Evolutionary conservation across 202 grass and related monocot species (phyloP), one percentile per base, ranked within the genome.

Genomic region (Cymbopogon flexuosus): DNA sequence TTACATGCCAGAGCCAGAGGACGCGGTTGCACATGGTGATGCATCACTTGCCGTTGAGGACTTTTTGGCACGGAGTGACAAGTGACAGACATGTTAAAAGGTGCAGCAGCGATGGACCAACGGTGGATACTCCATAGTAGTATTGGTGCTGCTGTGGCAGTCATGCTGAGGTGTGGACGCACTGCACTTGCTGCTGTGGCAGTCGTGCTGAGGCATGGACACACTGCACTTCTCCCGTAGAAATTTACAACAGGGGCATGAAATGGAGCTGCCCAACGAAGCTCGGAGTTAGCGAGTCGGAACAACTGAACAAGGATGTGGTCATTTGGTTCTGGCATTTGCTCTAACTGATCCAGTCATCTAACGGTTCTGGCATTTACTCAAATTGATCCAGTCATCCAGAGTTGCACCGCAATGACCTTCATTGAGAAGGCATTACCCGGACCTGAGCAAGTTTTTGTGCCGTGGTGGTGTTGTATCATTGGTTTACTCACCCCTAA

Each of bases 1-100:
- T 67, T 94, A 84, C 88, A 94, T 97, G 91, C 94, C 94, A 8
- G 94, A 97, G 73, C 90, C 88, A 81, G 94, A 97, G 83, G 91
- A 94, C 82, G 94, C 94, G 21, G 94, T 94, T 76, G 79, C 94
- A 36, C 94, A 97, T 89, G 94, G 94, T 57, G 94, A 97, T 62
- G 81, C 94, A 47, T 92, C 77, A 46, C 94, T 97, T 82, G 92
- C 89, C 0, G 90, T 97, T 49, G 89, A 92, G 27, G 88, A 97
- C 69, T 97, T 97, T 78, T 83, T 97, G 60, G 86, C 91, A 21
- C 84, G 92, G 56, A 72, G 90, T 84, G 90, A 21, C 81, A 82
- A 35, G 63, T n/a, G n/a, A n/a, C n/a, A n/a, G n/a, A n/a, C 90
- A 80, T 78, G 5, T 14, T 82, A 59, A 80, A 60, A 73, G 49